Evolutionary conservation across 208 protist genomes (phyloP).

Genomic region (Strigomonas galati): DNA sequence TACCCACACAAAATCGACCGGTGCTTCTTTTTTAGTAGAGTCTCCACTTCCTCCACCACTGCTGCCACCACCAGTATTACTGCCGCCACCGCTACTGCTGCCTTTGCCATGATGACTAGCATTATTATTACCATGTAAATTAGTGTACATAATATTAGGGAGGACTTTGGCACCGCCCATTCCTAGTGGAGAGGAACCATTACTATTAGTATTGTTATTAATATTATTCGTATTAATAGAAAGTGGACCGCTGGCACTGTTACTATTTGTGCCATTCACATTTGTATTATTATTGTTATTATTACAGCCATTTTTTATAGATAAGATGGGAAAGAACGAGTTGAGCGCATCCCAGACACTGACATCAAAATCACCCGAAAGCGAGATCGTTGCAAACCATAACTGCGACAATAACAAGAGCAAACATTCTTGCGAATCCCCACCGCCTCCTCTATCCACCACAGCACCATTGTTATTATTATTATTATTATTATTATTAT

Average conservation of each 20-base stretch:
- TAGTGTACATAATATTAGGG: background rate
- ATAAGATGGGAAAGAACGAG: slow-evolving; percentile 57
- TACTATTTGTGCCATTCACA: background rate
- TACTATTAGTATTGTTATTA: slow-evolving; percentile 10
- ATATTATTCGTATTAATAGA: background rate
- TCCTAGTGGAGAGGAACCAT: background rate
- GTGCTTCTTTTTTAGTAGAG: slow-evolving; percentile 24
- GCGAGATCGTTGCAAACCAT: slow-evolving; percentile 71
- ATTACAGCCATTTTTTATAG: slow-evolving; percentile 18
- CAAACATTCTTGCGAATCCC: background rate
- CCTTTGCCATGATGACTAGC: slow-evolving; percentile 1
- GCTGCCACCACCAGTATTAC: slow-evolving; percentile 1
- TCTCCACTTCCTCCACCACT: slow-evolving; percentile 15
- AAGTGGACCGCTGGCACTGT: background rate
- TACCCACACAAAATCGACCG: slow-evolving; percentile 75
- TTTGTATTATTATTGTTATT: background rate
- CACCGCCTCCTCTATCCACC: slow-evolving; percentile 8
- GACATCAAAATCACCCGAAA: slow-evolving; percentile 57
- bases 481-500: slow-evolving; percentile 5
- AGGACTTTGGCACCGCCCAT: slow-evolving; percentile 3
- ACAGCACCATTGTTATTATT: background rate
- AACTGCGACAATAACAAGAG: slow-evolving; percentile 52
- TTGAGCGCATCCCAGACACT: slow-evolving; percentile 73
- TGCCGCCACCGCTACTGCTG: background rate
- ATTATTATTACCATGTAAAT: slow-evolving; percentile 8